Percentiles rank a stretch among this genome's conserved stretches.
Evolutionary conservation across 495 filamentous ascomycete species (phyloP).

Genomic region (Penicillium robsamsonii): DNA sequence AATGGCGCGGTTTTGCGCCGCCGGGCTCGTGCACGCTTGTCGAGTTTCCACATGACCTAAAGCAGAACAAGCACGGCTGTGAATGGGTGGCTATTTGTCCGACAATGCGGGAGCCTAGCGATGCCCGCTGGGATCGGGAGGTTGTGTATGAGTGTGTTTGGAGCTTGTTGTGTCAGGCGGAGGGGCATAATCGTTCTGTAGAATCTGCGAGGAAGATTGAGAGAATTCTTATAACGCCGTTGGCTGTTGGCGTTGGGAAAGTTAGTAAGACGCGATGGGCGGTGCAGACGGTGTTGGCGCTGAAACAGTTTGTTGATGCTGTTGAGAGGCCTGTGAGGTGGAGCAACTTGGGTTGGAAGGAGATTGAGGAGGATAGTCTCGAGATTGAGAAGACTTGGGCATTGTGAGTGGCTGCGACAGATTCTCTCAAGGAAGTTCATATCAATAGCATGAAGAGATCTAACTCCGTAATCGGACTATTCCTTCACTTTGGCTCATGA

Average conservation of each 20-base stretch:
- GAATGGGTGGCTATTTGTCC: slow-evolving; percentile 50
- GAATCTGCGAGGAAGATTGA: slow-evolving; percentile 21
- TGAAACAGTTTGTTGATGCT: slow-evolving; percentile 49
- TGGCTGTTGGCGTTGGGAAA: slow-evolving; percentile 45
- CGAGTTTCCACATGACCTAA: slow-evolving; percentile 32
- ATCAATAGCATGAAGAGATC: no score
- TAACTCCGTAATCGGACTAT: no score
- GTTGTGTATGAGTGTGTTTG: slow-evolving; percentile 55
- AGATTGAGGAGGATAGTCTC: slow-evolving; percentile 22
- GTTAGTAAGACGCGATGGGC: slow-evolving; percentile 49
- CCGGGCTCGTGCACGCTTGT: slow-evolving; percentile 49
- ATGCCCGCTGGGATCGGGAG: slow-evolving; percentile 49
- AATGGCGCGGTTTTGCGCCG: slow-evolving; percentile 48
- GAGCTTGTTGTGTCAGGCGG: slow-evolving; percentile 47
- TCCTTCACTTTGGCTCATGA: no score
- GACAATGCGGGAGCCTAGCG: slow-evolving; percentile 45
- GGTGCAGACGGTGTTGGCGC: slow-evolving; percentile 46
- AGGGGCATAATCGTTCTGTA: slow-evolving; percentile 39
- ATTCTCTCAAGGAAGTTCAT: no score
- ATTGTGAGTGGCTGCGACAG: background rate
- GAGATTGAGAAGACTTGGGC: slow-evolving; percentile 33
- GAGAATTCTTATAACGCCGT: slow-evolving; percentile 47
- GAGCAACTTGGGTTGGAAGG: slow-evolving; percentile 32
- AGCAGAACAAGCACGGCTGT: slow-evolving; percentile 35
- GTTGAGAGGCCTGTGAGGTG: slow-evolving; percentile 35